Conservation (phyloP, 305 asterid species). For the Fraxinus floribunda region DNA sequence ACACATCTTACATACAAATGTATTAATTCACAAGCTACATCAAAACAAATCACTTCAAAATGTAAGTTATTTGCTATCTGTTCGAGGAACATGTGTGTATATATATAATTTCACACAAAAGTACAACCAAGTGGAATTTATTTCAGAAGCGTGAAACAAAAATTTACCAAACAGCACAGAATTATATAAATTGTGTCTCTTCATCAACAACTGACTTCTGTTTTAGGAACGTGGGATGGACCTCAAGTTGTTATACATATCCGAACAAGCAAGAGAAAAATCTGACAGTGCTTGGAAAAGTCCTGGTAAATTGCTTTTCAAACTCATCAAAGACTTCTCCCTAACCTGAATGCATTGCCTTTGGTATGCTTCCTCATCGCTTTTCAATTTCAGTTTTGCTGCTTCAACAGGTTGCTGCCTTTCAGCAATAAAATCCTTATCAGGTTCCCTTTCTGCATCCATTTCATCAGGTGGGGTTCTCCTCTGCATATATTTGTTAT, state of each 20-base stretch:
- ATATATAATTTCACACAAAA: constrained; percentile 33
- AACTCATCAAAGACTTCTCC: constrained; percentile 70
- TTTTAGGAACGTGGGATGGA: constrained; percentile 35
- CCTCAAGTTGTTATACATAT: constrained; percentile 70
- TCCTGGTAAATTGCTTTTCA: constrained; percentile 78
- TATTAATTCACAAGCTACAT: not conserved
- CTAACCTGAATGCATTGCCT: constrained; percentile 81
- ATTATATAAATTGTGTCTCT: constrained; percentile 36
- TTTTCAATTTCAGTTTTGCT: constrained; percentile 52
- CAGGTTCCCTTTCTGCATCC: constrained; percentile 58
- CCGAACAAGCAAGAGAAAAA: constrained; percentile 80
- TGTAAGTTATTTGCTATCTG: constrained; percentile 21
- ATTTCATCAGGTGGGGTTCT: constrained; percentile 62
- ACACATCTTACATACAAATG: not conserved
- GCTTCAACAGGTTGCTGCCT: constrained; percentile 55
- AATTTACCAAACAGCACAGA: not conserved
- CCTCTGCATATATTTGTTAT: constrained; percentile 63
- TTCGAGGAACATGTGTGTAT: constrained; percentile 21
- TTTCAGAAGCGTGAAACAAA: constrained; percentile 10
- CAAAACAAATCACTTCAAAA: not conserved
- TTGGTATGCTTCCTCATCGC: constrained; percentile 66
- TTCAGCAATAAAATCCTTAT: constrained; percentile 44
- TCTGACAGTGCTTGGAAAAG: constrained; percentile 66
- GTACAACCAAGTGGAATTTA: constrained; percentile 25
- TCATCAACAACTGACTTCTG: constrained; percentile 31